Evolutionary conservation across 768 basidiomycete species (phyloP), one percentile per base, ranked within the genome.

Genomic region (Thelephora aurantiotincta): DNA sequence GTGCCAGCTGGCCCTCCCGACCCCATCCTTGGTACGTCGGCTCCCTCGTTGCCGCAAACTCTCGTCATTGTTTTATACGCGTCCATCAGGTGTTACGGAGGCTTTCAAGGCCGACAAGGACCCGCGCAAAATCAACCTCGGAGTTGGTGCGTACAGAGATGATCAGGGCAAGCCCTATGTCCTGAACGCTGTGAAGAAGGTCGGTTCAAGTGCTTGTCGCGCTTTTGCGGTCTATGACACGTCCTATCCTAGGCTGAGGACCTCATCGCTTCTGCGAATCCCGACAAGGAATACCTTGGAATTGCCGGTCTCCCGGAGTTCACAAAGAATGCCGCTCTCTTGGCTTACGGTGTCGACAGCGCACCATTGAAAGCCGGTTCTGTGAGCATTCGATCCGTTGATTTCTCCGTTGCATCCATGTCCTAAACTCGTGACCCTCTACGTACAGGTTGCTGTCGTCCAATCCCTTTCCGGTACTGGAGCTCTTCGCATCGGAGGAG

Each of bases 401-500:
- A 16, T 6, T 34, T 34, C 41, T 33, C 34, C 35, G 26, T 30
- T 30, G 26, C 26, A 30, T 30, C 26, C 9, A 30, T 30, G 9
- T 30, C 5, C 9, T 30, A 30, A 30, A 30, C 9, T 30, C 26
- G 26, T 30, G 26, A 4, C 26, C 26, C 26, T 30, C 26, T 30
- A 4, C 26, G 26, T 4, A 30, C 55, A 93, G 86, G 72, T 93
- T 58, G 77, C 88, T 20, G 73, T 85, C 46, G 84, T 90, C 11
- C 96, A 99, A 64, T 82, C 92, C 47, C 93, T 98, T 63, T 98
- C 94, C 23, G 96, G 96, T 12, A 99, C 96, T 11, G 96, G 96
- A 56, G 96, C 96, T 41, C 84, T 97, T 54, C 78, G 96, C 57
- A 88, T 98, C 63, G 96, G 92, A 44, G 91, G 81, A 52, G 82